Evolutionary conservation across 345 rosid species (phyloP).

Genomic region (Noccaea bulbosa): DNA sequence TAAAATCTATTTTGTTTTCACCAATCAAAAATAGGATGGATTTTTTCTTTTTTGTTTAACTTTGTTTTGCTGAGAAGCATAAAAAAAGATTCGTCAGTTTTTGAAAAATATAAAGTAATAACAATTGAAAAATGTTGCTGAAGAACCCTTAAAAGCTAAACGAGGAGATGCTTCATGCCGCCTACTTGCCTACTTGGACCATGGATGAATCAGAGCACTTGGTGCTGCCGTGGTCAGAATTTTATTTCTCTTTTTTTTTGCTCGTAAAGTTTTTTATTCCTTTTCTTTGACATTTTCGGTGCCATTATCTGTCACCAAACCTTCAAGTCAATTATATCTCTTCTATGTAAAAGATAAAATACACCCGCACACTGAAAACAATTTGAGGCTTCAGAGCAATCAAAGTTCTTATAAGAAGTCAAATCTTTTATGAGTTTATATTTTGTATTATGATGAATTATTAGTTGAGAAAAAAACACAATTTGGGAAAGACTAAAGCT

Average conservation of each 20-base stretch:
- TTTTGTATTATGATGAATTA: constrained; percentile 2
- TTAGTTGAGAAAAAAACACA: not conserved
- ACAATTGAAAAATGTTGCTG: not conserved
- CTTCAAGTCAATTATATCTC: not conserved
- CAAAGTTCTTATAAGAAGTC: not conserved
- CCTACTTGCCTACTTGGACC: constrained; percentile 22
- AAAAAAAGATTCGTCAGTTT: constrained; percentile 21
- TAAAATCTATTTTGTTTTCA: not conserved
- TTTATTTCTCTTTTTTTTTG: not conserved
- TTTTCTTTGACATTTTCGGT: not conserved
- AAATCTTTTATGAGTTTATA: not conserved
- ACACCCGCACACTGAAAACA: not conserved
- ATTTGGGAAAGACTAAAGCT: constrained; percentile 10
- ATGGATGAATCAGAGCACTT: constrained; percentile 33
- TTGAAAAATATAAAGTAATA: not conserved
- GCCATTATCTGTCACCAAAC: not conserved
- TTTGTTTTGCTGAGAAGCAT: not conserved
- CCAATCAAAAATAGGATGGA: not conserved
- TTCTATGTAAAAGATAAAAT: not conserved
- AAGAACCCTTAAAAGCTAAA: not conserved
- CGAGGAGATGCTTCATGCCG: constrained; percentile 21
- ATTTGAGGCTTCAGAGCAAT: constrained; percentile 6
- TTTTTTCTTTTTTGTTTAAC: not conserved
- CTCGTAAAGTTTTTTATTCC: not conserved
- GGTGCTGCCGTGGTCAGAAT: constrained; percentile 30